phyloP scores from a whole-genome alignment of 2,329 filamentous ascomycete genomes.

The Phoma sp. region DNA sequence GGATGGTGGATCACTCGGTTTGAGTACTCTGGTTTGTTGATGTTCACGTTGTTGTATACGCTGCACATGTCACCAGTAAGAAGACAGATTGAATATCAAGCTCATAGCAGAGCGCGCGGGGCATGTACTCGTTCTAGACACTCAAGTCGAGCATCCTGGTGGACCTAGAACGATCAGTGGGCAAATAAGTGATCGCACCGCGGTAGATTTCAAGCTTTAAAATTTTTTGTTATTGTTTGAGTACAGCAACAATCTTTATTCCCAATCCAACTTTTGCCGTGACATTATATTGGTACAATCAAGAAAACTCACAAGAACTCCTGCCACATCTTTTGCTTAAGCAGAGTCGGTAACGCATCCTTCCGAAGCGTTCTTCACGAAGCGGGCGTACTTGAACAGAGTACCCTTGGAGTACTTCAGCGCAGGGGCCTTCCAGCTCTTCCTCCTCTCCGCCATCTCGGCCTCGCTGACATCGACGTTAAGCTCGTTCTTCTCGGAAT shows the following conservation, averaged over 20 bases:
- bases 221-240: background rate
- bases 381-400: constrained; percentile 63
- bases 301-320: background rate
- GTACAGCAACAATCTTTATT: background rate
- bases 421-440: constrained; percentile 59
- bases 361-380: constrained; percentile 63
- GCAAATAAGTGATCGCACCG: no score
- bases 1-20: no score
- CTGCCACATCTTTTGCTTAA: constrained; percentile 1
- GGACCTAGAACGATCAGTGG: no score
- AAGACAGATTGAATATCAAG: no score
- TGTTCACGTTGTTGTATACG: no score
- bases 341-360: constrained; percentile 63
- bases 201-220: background rate
- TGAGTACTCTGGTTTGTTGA: no score
- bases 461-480: constrained; percentile 70
- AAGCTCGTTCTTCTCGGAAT: constrained; percentile 73
- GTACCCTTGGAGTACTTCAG: constrained; percentile 65
- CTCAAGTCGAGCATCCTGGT: no score
- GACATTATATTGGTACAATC: constrained; percentile 1
- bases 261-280: background rate
- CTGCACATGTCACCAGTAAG: no score
- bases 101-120: no score
- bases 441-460: constrained; percentile 61
- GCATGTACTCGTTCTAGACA: no score